phyloP scores from a whole-genome alignment of 1,139 yeast genomes.

The Sugiyamaella novakii region DNA sequence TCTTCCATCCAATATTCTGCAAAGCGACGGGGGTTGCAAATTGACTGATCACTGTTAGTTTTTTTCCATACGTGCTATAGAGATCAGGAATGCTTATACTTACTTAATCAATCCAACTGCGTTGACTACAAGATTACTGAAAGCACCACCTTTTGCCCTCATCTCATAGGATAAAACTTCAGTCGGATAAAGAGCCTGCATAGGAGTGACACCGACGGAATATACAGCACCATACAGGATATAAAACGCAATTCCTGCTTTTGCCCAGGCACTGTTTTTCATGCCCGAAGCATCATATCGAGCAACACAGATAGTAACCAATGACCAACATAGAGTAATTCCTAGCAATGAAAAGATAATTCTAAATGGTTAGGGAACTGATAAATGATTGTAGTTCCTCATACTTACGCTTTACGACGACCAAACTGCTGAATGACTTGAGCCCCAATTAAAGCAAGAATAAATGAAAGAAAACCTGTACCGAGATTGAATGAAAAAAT shows the following conservation, averaged over 20 bases:
- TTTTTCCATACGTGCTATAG: too few relatives aligned
- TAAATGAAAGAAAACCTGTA: constrained; percentile 22
- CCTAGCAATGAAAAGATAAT: constrained; percentile 22
- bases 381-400: too few relatives aligned
- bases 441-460: constrained; percentile 27
- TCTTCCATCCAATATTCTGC: constrained; percentile 53
- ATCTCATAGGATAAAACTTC: constrained; percentile 45
- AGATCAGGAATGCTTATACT: background rate
- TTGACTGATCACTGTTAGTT: constrained; percentile 42
- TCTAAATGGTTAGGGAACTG: too few relatives aligned
- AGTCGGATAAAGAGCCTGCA: constrained; percentile 38
- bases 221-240: constrained; percentile 26
- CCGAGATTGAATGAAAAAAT: constrained; percentile 25
- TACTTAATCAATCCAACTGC: constrained; percentile 45
- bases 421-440: constrained; percentile 25
- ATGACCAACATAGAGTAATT: constrained; percentile 27
- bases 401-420: constrained; percentile 21
- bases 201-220: constrained; percentile 26
- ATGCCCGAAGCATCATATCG: constrained; percentile 27
- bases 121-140: constrained; percentile 31
- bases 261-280: constrained; percentile 24
- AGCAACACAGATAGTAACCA: constrained; percentile 27
- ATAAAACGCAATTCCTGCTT: constrained; percentile 30
- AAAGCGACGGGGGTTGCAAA: constrained; percentile 61
- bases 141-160: constrained; percentile 41